Base-by-base conservation (phyloP, 768 basidiomycete genomes). In the Phlegmacium glaucopus region DNA sequence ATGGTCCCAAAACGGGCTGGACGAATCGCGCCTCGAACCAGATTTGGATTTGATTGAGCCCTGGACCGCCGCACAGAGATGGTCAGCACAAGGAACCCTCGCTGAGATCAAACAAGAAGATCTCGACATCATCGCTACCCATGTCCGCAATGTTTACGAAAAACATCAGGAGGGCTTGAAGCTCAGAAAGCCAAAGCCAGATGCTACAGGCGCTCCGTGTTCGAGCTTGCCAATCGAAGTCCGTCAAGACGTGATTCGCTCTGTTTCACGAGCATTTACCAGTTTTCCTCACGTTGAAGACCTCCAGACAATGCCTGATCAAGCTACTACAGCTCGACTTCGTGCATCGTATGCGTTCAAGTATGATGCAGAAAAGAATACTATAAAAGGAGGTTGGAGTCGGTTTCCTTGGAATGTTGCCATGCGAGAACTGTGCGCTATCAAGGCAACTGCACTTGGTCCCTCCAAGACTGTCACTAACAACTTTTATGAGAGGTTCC, bases 1-100 rank as follows among this genome's bases (percentile, higher is more conserved):
- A 87, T 56, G 74, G 77, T 1, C 52, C 74, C 1, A 87, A 87
- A 56, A 80, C 78, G 4, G 85, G 85, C 0, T 68, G 72, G 32
- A 66, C 5, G 42, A 46, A 1, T 40, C 50, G 6, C 6, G 44
- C 2, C 48, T 38, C 17, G 44, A 42, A 10, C 58, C 55, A 13
- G 71, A 74, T 47, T 42, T 50, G 3, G 57, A 61, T 15, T 53
- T 74, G 10, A 50, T 53, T 7, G 54, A 53, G 9, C 71, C 59
- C 4, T 62, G 61, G 61, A 34, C 46, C 9, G 37, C 34, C 9
- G 51, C 57, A 4, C 34, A 40, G 12, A 39, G 36, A 15, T 60
- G 59, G 57, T 53, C 51, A n/a, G 50, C 54, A 37, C 34, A 40
- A 10, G 51, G 49, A n/a, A 22, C 26, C 25, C 26, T 37, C 3